Evolutionary conservation across 257 asterid species (phyloP).

Genomic region (Galeopsis tetrahit): DNA sequence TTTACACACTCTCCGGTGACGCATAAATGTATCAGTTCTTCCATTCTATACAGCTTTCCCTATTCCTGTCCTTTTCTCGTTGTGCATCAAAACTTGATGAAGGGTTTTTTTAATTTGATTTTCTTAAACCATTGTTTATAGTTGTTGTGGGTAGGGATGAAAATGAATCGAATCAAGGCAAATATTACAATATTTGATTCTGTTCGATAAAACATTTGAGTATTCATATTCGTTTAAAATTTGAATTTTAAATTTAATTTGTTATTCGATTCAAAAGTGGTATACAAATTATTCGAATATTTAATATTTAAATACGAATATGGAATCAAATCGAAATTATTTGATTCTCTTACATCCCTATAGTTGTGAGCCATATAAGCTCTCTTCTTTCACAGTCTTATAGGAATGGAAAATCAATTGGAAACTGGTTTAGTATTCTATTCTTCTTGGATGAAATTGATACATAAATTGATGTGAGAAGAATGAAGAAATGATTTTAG

Average conservation of each 20-base stretch:
- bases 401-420: conserved; percentile 14
- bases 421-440: background rate
- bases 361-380: conserved; percentile 9
- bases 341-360: background rate
- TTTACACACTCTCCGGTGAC: background rate
- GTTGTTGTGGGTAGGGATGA: background rate
- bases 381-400: background rate
- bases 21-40: background rate
- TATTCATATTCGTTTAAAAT: no score
- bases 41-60: background rate
- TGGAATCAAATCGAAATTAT: background rate
- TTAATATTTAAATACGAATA: no score
- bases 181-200: no score
- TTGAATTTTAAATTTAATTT: no score
- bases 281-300: no score
- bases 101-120: background rate
- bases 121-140: conserved; percentile 2
- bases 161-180: no score
- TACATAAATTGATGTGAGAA: background rate
- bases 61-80: background rate
- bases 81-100: conserved; percentile 22
- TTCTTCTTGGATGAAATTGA: conserved; percentile 10
- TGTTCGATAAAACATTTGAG: no score
- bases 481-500: background rate
- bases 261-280: no score